These are phyloP conservation scores for Trebouxia sp. DNA, from an alignment of 139 green algal genomes.

Conservation along the genomic window DNA sequence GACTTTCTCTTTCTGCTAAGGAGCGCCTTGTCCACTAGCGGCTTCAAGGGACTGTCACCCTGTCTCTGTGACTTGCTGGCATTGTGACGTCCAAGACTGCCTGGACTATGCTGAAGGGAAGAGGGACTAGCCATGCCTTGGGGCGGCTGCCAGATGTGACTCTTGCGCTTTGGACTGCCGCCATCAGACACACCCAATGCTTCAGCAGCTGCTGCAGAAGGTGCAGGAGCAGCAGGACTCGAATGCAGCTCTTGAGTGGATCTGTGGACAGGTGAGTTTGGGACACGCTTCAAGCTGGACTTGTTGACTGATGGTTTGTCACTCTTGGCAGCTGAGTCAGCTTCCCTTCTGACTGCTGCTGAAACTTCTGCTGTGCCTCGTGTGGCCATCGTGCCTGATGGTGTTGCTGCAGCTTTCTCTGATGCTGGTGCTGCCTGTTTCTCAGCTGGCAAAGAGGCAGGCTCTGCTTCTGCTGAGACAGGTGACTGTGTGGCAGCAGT, in stretches of 20 bases:
- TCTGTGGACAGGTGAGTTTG: background rate
- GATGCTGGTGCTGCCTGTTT: too few species aligned
- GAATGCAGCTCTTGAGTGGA: background rate
- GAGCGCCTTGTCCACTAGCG: background rate
- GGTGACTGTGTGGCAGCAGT: too few species aligned
- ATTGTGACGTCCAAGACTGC: background rate
- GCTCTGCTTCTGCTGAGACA: too few species aligned
- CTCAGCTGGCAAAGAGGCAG: too few species aligned
- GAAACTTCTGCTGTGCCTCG: too few species aligned
- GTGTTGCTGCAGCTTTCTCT: too few species aligned
- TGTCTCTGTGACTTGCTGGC: too few species aligned
- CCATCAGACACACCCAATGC: background rate
- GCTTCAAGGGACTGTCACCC: background rate
- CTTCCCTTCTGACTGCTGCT: too few species aligned
- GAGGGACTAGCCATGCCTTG: background rate
- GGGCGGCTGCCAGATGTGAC: background rate
- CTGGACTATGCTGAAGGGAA: background rate
- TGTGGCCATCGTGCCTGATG: too few species aligned
- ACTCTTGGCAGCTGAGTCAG: too few species aligned
- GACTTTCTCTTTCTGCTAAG: background rate
- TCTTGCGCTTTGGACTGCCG: background rate
- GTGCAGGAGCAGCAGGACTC: background rate
- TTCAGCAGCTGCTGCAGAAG: background rate
- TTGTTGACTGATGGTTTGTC: too few species aligned
- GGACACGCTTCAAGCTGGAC: background rate